Evolutionary conservation across 257 asterid genomes (phyloP).

Genomic region (Plantago elongata): DNA sequence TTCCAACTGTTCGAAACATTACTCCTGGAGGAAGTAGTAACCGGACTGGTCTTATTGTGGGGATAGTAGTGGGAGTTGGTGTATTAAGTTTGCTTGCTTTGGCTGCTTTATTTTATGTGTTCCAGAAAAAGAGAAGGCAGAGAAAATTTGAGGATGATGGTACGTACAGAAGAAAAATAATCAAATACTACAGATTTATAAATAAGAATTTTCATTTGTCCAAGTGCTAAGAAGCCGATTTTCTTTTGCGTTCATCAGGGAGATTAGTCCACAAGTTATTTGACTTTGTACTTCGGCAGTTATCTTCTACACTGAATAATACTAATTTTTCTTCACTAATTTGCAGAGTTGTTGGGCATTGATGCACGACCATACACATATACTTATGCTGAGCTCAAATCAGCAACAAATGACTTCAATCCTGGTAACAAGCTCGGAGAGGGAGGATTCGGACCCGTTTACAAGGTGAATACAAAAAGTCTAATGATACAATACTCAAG

Average conservation of each 20-base stretch:
- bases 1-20: conserved; percentile 44
- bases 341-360: conserved; percentile 62
- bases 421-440: conserved; percentile 78
- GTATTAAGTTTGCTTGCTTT: conserved; percentile 32
- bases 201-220: too few relatives aligned
- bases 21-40: conserved; percentile 40
- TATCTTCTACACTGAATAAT: not conserved
- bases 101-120: conserved; percentile 29
- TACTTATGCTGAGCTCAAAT: conserved; percentile 58
- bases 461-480: conserved; percentile 41
- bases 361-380: conserved; percentile 76
- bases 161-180: conserved; percentile 5
- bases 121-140: conserved; percentile 40
- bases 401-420: conserved; percentile 64
- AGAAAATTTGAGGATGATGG: conserved; percentile 49
- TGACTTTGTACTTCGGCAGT: not conserved
- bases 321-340: conserved; percentile 8
- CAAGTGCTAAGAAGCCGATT: too few relatives aligned
- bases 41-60: conserved; percentile 53
- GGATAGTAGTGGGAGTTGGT: conserved; percentile 45
- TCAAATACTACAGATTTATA: not conserved
- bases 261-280: too few relatives aligned
- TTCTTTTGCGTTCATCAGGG: too few relatives aligned
- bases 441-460: conserved; percentile 95
- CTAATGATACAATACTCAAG: not conserved